Evolutionary conservation across 2,329 filamentous ascomycete species (phyloP).

Genomic region (Nigrograna mackinnonii): DNA sequence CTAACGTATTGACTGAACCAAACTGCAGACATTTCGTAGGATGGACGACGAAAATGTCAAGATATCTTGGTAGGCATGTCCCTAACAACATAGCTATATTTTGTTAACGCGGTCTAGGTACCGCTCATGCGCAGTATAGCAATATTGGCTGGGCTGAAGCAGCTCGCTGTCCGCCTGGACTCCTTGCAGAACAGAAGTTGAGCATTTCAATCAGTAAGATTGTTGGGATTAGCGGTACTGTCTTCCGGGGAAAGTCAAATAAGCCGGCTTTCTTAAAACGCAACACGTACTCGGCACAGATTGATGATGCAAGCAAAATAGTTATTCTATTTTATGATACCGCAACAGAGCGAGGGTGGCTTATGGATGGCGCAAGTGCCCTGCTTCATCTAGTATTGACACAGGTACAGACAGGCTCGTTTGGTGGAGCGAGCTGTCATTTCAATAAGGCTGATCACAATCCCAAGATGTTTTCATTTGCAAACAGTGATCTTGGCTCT

Average conservation of each 20-base stretch:
- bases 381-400: conserved; percentile 5
- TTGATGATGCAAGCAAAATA: conserved; percentile 1
- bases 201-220: conserved; percentile 3
- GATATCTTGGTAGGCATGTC: conserved; percentile 3
- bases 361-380: conserved; percentile 7
- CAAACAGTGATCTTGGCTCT: neutral
- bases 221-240: conserved; percentile 1
- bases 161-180: conserved; percentile 1
- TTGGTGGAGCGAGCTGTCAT: neutral
- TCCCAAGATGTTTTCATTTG: neutral
- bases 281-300: neutral
- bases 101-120: too few species aligned
- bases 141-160: conserved; percentile 1
- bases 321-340: conserved; percentile 4
- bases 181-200: conserved; percentile 4
- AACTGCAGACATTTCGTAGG: conserved; percentile 2
- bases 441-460: neutral
- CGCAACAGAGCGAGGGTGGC: conserved; percentile 1
- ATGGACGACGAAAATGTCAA: conserved; percentile 3
- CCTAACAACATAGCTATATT: too few species aligned
- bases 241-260: conserved; percentile 6
- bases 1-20: neutral
- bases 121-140: neutral
- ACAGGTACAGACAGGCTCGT: neutral
- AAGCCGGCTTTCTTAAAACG: conserved; percentile 4